Evolutionary conservation across 805 yeast species (phyloP).

Genomic region (Starmerella bombicola): DNA sequence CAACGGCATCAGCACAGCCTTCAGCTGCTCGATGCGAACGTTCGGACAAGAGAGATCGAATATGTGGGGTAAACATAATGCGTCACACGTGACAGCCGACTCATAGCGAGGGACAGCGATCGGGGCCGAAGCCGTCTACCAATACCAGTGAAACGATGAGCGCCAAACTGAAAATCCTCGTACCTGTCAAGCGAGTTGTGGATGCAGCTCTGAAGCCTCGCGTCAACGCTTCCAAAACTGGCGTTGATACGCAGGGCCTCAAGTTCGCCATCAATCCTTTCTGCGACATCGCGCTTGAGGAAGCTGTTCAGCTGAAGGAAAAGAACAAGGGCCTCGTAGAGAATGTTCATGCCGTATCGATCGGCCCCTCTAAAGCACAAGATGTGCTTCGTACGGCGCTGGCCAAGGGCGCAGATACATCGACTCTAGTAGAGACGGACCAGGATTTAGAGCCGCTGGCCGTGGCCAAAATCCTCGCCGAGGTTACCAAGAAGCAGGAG

Average conservation of each 20-base stretch:
- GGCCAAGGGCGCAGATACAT: constrained; percentile 87
- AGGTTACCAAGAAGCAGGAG: constrained; percentile 54
- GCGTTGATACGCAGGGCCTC: constrained; percentile 77
- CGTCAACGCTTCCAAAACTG: constrained; percentile 72
- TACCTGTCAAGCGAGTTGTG: constrained; percentile 89
- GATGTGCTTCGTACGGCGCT: constrained; percentile 79
- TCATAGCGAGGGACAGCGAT: too few relatives aligned
- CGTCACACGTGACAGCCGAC: too few relatives aligned
- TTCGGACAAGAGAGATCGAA: too few relatives aligned
- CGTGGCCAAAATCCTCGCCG: constrained; percentile 72
- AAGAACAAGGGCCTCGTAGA: constrained; percentile 55
- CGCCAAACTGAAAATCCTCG: constrained; percentile 44
- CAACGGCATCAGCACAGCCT: too few relatives aligned
- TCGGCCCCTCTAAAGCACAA: constrained; percentile 77
- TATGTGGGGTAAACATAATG: too few relatives aligned
- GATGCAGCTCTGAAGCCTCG: constrained; percentile 91
- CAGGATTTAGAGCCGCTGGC: constrained; percentile 71
- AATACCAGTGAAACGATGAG: too few relatives aligned
- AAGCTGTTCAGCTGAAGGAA: constrained; percentile 69
- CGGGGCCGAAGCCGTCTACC: too few relatives aligned
- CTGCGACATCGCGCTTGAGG: constrained; percentile 96
- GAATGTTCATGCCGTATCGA: constrained; percentile 76
- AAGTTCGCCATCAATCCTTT: constrained; percentile 92
- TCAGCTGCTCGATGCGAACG: too few relatives aligned
- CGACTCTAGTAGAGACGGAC: constrained; percentile 70